These are phyloP conservation scores for Candida sakaeoensis DNA, from an alignment of 805 yeast species.

Conservation along the genomic window DNA sequence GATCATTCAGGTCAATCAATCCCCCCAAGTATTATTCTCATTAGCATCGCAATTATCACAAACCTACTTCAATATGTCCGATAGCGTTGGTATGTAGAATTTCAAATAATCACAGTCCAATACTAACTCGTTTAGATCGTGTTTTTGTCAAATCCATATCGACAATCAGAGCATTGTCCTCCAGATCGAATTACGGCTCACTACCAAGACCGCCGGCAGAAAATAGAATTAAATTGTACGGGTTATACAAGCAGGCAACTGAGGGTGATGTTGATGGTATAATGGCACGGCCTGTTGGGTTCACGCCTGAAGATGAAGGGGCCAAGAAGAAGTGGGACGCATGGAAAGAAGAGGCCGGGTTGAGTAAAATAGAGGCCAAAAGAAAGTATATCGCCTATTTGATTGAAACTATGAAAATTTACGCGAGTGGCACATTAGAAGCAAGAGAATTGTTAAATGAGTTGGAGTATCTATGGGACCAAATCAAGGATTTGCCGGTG, in stretches of 20 bases:
- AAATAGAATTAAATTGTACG: constrained; percentile 65
- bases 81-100: constrained; percentile 11
- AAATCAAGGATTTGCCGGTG: constrained; percentile 48
- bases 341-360: constrained; percentile 74
- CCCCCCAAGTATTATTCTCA: too few species aligned
- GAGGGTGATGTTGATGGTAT: constrained; percentile 77
- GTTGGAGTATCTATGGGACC: constrained; percentile 73
- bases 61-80: constrained; percentile 10
- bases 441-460: constrained; percentile 64
- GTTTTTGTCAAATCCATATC: constrained; percentile 81
- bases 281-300: constrained; percentile 63
- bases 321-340: constrained; percentile 80
- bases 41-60: too few species aligned
- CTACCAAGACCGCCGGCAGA: constrained; percentile 77
- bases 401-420: constrained; percentile 67
- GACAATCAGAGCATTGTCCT: constrained; percentile 69
- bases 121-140: constrained; percentile 44
- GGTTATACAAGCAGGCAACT: constrained; percentile 84
- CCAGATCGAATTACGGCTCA: constrained; percentile 56
- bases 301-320: constrained; percentile 57
- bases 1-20: too few species aligned
- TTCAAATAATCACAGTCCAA: background rate
- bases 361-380: constrained; percentile 69
- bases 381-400: constrained; percentile 62
- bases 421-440: constrained; percentile 65